Percentiles rank a stretch among this genome's conserved stretches.
Evolutionary conservation across 2,329 filamentous ascomycete species (phyloP).

Genomic region (Xylaria sp.): DNA sequence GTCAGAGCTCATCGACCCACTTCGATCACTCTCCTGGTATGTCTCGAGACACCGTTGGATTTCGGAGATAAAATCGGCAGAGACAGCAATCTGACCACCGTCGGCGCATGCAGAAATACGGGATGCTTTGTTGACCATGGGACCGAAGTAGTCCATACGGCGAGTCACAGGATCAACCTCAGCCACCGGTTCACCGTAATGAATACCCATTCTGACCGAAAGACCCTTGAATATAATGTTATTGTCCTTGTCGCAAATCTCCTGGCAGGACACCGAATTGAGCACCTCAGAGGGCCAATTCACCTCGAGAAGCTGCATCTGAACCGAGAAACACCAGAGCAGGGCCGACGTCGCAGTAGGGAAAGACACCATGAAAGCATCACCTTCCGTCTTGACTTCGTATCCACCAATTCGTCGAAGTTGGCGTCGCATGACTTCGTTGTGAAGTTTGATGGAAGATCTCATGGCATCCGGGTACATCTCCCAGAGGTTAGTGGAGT

Average conservation of each 20-base stretch:
- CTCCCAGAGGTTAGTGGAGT: conserved; percentile 94
- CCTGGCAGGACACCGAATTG: conserved; percentile 77
- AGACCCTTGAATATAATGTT: conserved; percentile 89
- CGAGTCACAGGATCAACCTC: conserved; percentile 94
- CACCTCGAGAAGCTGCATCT: conserved; percentile 79
- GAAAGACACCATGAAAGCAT: conserved; percentile 99
- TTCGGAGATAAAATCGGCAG: conserved; percentile 93
- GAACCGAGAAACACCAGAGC: conserved; percentile 94
- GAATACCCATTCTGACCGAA: conserved; percentile 95
- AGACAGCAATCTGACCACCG: conserved; percentile 94
- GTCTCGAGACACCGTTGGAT: conserved; percentile 86
- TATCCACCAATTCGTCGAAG: conserved; percentile 91
- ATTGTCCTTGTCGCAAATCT: conserved; percentile 75
- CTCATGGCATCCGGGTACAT: conserved; percentile 93
- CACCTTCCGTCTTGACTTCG: conserved; percentile 98
- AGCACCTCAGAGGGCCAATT: conserved; percentile 92
- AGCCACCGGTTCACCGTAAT: conserved; percentile 91
- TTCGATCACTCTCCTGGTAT: conserved; percentile 78
- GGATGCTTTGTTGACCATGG: conserved; percentile 96
- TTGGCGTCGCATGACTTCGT: conserved; percentile 92
- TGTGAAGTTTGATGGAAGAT: conserved; percentile 94
- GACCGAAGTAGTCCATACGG: conserved; percentile 98
- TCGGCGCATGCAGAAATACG: conserved; percentile 93
- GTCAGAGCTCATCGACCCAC: conserved; percentile 62
- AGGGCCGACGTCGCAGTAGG: conserved; percentile 90